A percentile compares a stretch with the other conserved stretches of the same genome.
phyloP scores from a whole-genome alignment of 2,329 filamentous ascomycete genomes.

The Chalaropsis thielavioides region DNA sequence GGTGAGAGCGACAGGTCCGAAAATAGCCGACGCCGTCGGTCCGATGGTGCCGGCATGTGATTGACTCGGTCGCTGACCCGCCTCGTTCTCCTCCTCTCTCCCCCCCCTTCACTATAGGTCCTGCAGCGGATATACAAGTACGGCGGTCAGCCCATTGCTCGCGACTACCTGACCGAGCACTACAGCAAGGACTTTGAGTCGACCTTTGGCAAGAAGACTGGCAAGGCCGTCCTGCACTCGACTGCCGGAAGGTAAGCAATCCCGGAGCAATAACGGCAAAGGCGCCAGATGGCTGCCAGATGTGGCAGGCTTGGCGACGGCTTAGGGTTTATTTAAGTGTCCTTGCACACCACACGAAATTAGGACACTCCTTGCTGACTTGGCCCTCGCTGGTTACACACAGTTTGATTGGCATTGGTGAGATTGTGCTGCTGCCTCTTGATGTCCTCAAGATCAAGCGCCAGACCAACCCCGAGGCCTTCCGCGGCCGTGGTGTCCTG shows the following conservation, averaged over 20 bases:
- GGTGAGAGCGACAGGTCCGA: slow-evolving; percentile 29
- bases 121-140: slow-evolving; percentile 98
- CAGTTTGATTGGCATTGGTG: slow-evolving; percentile 88
- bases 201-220: slow-evolving; percentile 89
- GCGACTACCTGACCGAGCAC: slow-evolving; percentile 72
- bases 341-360: background rate
- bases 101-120: slow-evolving; percentile 34
- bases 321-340: background rate
- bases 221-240: slow-evolving; percentile 96
- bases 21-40: background rate
- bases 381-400: background rate
- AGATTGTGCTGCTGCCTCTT: slow-evolving; percentile 86
- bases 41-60: too few relatives aligned
- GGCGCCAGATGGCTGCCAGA: background rate
- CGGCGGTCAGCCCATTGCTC: slow-evolving; percentile 86
- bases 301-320: background rate
- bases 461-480: slow-evolving; percentile 96
- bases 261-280: background rate
- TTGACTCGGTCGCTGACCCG: background rate
- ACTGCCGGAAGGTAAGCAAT: slow-evolving; percentile 65
- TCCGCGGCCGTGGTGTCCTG: slow-evolving; percentile 82
- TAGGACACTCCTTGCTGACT: background rate
- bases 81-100: background rate
- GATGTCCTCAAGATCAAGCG: slow-evolving; percentile 99
- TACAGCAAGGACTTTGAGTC: slow-evolving; percentile 72